Evolutionary conservation across 306 rosid species (phyloP), one percentile per base, ranked within the genome.

Genomic region (Corylus heterophylla): DNA sequence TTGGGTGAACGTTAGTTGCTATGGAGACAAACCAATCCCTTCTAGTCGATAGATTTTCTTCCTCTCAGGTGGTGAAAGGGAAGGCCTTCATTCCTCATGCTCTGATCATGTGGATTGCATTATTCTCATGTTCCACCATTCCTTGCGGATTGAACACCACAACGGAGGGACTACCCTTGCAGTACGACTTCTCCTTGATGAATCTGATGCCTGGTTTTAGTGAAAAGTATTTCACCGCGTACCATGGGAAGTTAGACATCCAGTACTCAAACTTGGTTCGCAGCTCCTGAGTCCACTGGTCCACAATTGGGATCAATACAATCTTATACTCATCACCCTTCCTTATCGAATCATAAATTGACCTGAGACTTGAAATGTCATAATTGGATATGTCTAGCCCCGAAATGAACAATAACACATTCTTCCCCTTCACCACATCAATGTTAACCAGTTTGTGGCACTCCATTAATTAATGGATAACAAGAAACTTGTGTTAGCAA

Each of bases 291-390:
- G 54, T 35, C 83, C 78, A 71, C 2, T 63, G 27, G 1, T 75
- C 83, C 5, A 84, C 87, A 49, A 84, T 67, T 3, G 87, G 87
- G 13, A 80, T 73, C 87, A 84, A 84, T 18, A 84, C 72, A 52
- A 84, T 80, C 20, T 61, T 80, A 50, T 80, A 80, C 18, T 73
- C 61, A 3, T 56, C 72, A 1, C 76, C 63, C 11, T 11, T 76
- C 49, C 68, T 84, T 18, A 50, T 76, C 37, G 13, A 75, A 54
- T 84, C 87, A 48, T 84, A 66, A 69, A 80, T 59, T 56, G 76
- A 79, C 14, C 7, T 29, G 14, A 84, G 59, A n/a, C 66, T n/a
- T 0, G 69, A 31, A 55, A 80, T 84, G 39, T 80, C 84, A 4
- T 80, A 76, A 17, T 76, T 73, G 1, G 84, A 52, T 54, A 80